Conservation (phyloP, 352 stramenopile species). For the Globisporangium camurandrum region DNA sequence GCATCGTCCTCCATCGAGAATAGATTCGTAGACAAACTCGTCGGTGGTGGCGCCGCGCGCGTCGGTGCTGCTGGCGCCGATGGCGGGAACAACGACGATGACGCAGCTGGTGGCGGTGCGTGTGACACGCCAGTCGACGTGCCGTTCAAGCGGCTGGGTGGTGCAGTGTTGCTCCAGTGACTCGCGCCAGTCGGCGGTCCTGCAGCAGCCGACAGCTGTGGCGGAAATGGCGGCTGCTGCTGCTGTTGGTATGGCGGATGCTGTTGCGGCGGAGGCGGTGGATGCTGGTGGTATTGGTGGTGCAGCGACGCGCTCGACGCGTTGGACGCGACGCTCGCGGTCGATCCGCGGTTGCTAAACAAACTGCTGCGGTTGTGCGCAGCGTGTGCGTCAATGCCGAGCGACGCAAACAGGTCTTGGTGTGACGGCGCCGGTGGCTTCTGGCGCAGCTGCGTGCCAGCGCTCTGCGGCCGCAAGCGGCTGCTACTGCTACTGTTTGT, state of each 20-base stretch:
- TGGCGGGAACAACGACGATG: not conserved
- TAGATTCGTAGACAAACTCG: slow-evolving; percentile 25
- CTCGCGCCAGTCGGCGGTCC: slow-evolving; percentile 1
- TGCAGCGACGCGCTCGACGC: slow-evolving; percentile 10
- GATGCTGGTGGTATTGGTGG: slow-evolving; percentile 10
- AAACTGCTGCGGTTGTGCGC: slow-evolving; percentile 18
- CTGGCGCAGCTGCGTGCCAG: slow-evolving; percentile 49
- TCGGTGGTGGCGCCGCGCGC: slow-evolving; percentile 11
- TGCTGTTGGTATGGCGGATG: too few species aligned
- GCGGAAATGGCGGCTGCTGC: too few species aligned
- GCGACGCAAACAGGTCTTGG: slow-evolving; percentile 49
- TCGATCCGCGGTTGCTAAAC: slow-evolving; percentile 18
- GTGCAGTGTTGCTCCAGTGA: slow-evolving; percentile 12
- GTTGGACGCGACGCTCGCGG: slow-evolving; percentile 12
- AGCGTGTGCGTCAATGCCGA: slow-evolving; percentile 27
- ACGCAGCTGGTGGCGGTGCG: not conserved
- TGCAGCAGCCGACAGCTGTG: slow-evolving; percentile 3
- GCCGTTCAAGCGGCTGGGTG: slow-evolving; percentile 5
- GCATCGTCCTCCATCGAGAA: slow-evolving; percentile 78
- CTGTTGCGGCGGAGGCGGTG: not conserved
- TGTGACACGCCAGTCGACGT: not conserved
- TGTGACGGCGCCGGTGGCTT: slow-evolving; percentile 29
- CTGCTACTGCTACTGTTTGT: slow-evolving; percentile 2
- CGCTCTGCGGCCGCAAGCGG: slow-evolving; percentile 34
- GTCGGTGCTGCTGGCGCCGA: not conserved